Base-by-base conservation (phyloP, 352 stramenopile species). In the Pythium sukuiense region DNA sequence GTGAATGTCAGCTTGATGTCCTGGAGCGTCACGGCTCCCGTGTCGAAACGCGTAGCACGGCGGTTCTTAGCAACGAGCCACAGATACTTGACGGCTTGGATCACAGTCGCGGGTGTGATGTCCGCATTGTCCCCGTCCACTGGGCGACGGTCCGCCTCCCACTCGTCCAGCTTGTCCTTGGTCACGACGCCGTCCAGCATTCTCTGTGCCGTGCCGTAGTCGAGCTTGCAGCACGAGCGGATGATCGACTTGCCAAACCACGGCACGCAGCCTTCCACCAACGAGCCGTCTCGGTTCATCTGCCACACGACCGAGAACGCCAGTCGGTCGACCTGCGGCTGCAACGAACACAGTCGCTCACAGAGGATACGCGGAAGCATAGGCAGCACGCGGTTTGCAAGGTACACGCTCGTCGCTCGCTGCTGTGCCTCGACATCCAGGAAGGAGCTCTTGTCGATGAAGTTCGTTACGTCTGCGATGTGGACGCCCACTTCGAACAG, bases 221-320 rank as follows among this genome's bases (percentile, higher is more conserved):
- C 96, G 20, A 99, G 80, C 73, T 96, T 88, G 77, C 90, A 96
- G 60, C 96, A 99, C 13, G 92, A 98, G n/a, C 95, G 95, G 60
- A 99, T 99, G n/a, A 99, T 89, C 6, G 90, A 98, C 69, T 97
- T 92, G 52, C 97, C 96, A 69, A 99, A 99, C 96, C 96, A 99
- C 32, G 98, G 89, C 43, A 81, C 74, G n/a, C 78, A 79, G 16
- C 88, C 89, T 14, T 92, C 80, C 1, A 96, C 87, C 27, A 99
- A 70, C 0, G 78, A 97, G 12, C 97, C 97, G 73, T 99, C 94
- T 1, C 83, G 63, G 68, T 98, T 95, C 97, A 99, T 99, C 46
- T 85, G 91, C 96, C 97, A 99, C 18, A 99, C 87, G 29, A 97
- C 81, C 2, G 85, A 93, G 55, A 99, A 99, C 1, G 97, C 96